Evolutionary conservation across 2,329 filamentous ascomycete species (phyloP), one percentile per base, ranked within the genome.

Genomic region (Pseudocercospora vitis): DNA sequence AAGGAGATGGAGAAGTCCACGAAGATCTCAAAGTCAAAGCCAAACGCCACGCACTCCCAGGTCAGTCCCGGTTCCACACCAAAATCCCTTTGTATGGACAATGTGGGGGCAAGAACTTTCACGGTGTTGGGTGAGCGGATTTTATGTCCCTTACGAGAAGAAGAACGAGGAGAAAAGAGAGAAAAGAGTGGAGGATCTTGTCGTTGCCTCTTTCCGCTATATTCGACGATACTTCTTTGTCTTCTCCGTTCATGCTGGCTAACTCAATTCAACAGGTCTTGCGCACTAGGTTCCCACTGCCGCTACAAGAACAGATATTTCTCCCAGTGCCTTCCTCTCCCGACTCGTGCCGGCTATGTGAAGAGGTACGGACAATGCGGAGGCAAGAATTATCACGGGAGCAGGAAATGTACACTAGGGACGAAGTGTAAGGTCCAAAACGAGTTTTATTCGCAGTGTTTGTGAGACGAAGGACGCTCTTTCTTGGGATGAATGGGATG

Each of bases 401-500:
- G 14, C 16, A 9, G 19, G 6, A 8, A 28, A 6, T 40, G 47
- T 40, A n/a, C 3, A 7, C 21, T 31, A 4, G 47, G 32, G 5
- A 48, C 46, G 2, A 8, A 21, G 9, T 40, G 47, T 37, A 19
- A 19, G 12, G 39, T 23, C 24, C 48, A 50, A 23, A 42, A 50
- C 19, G 32, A 23, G 33, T 50, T 28, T 28, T 23, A 40, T 42
- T 42, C 48, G 33, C 48, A 50, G 16, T 42, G 48, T 50, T 40
- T 50, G 35, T 50, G 7, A 31, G 40, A 14, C 11, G n/a, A 24
- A n/a, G n/a, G n/a, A n/a, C n/a, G n/a, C n/a, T n/a, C n/a, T n/a
- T n/a, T n/a, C n/a, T n/a, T n/a, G n/a, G n/a, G n/a, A n/a, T n/a
- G n/a, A n/a, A n/a, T n/a, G n/a, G n/a, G n/a, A n/a, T n/a, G n/a